Conservation (phyloP, 306 rosid species). For the Hippophae rhamnoides region DNA sequence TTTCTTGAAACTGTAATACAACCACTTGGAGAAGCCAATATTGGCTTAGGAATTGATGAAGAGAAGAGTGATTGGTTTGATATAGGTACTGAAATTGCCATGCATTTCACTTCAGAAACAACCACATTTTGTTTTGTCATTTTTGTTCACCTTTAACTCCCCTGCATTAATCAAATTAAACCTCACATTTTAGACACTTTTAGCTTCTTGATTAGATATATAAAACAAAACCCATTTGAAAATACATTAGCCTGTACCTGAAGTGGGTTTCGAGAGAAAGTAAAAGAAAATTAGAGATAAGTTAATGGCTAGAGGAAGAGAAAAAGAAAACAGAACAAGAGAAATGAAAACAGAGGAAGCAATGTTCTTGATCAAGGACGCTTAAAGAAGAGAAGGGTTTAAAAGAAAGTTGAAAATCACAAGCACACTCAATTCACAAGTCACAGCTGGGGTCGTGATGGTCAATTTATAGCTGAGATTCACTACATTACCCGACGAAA, state of each 20-base stretch:
- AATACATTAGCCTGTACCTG: background rate
- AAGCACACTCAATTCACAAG: background rate
- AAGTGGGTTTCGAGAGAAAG: too few species aligned
- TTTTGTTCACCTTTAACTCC: background rate
- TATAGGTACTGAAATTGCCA: conserved; percentile 30
- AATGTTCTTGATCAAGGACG: too few species aligned
- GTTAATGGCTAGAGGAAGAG: too few species aligned
- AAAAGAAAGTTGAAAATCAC: too few species aligned
- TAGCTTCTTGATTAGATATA: background rate
- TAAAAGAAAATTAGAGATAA: too few species aligned
- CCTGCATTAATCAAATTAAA: conserved; percentile 10
- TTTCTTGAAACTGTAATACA: conserved; percentile 29
- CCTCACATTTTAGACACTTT: background rate
- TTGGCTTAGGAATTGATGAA: conserved; percentile 23
- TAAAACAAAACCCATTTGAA: conserved; percentile 2
- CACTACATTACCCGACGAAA: background rate
- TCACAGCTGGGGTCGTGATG: background rate
- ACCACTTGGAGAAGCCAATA: conserved; percentile 27
- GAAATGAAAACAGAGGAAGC: background rate
- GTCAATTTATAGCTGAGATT: conserved; percentile 16
- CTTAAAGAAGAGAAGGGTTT: background rate
- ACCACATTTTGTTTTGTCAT: conserved; percentile 71
- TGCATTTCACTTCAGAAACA: conserved; percentile 34
- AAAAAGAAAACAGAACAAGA: too few species aligned
- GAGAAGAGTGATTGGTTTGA: conserved; percentile 25